Evolutionary conservation across 352 stramenopile genomes (phyloP), one percentile per base, ranked within the genome.

Genomic region (Globisporangium nunn): DNA sequence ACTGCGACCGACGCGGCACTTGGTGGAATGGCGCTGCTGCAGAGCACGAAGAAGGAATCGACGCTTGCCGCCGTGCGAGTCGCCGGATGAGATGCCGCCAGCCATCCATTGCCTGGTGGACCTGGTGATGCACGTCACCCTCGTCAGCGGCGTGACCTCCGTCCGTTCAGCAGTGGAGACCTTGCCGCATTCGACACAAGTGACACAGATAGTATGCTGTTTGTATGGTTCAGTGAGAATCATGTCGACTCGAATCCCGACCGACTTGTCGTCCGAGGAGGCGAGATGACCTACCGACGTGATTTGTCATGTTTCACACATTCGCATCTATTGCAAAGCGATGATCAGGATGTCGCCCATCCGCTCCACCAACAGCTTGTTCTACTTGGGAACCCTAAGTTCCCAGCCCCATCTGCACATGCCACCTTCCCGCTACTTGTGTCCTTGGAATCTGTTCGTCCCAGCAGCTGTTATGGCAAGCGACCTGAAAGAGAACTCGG

Each of bases 11-110:
- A 56, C 50, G 29, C 5, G 12, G 58, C 28, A 54, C 58, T 59
- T 56, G 39, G 18, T 39, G 33, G 55, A 64, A 64, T 64, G 58
- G 44, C 45, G 29, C 3, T 44, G 37, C 46, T 51, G 40, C 33
- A 3, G 7, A 53, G 30, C n/a, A 31, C 35, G 43, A 3, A 11
- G 17, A 3, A 10, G 48, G 29, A 10, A 7, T 8, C 8, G 33
- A 37, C 35, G 14, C 35, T 4, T 29, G 43, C 4, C 23, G 44
- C n/a, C 17, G 44, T 15, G n/a, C 44, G 28, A 49, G 44, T 31
- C 18, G 44, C 11, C 1, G 11, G 44, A 29, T 18, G 44, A 49
- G n/a, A 18, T n/a, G 28, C 44, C 44, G 44, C 44, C 44, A 49
- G 44, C 44, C 44, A 49, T 49, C 44, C 44, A 49, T 49, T 28